A percentile compares a stretch with the other conserved stretches of the same genome.
Conservation (phyloP, 1,284 basidiomycete genomes). For the Ustilago esculenta region DNA sequence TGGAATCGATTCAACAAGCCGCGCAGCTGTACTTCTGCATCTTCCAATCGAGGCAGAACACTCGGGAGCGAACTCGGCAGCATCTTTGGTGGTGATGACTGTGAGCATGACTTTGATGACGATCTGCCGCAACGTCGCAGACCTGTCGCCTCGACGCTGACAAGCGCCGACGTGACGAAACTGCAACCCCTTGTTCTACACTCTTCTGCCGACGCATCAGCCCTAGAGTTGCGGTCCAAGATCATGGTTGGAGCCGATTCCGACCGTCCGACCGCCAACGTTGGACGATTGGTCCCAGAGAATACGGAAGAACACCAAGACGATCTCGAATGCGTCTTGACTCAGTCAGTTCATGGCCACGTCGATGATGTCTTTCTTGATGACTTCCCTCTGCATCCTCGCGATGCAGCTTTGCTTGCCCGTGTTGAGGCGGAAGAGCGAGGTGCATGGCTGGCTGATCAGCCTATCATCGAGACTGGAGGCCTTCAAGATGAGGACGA, state of each 20-base stretch:
- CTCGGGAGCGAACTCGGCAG: conserved; percentile 61
- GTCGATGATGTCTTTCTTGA: conserved; percentile 20
- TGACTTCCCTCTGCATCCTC: conserved; percentile 16
- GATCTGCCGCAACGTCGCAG: conserved; percentile 35
- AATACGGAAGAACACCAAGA: conserved; percentile 39
- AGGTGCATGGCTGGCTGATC: conserved; percentile 39
- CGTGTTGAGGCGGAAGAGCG: conserved; percentile 28
- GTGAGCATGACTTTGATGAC: conserved; percentile 38
- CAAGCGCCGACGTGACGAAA: neutral
- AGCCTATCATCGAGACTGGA: conserved; percentile 45
- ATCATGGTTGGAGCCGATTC: neutral
- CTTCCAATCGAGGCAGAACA: conserved; percentile 32
- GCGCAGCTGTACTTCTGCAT: conserved; percentile 13
- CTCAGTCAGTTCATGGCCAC: conserved; percentile 12
- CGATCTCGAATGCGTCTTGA: conserved; percentile 43
- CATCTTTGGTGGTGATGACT: conserved; percentile 52
- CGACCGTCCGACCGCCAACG: conserved; percentile 36
- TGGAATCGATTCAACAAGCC: neutral
- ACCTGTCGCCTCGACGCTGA: neutral
- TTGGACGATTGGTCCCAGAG: conserved; percentile 33
- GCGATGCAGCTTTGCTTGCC: conserved; percentile 29
- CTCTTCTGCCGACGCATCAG: neutral
- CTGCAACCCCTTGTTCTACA: conserved; percentile 19
- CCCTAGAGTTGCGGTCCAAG: conserved; percentile 5
- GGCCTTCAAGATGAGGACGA: conserved; percentile 47